These are phyloP conservation scores for Russula dissimulans DNA, from an alignment of 768 basidiomycete species.

Conservation along the genomic window DNA sequence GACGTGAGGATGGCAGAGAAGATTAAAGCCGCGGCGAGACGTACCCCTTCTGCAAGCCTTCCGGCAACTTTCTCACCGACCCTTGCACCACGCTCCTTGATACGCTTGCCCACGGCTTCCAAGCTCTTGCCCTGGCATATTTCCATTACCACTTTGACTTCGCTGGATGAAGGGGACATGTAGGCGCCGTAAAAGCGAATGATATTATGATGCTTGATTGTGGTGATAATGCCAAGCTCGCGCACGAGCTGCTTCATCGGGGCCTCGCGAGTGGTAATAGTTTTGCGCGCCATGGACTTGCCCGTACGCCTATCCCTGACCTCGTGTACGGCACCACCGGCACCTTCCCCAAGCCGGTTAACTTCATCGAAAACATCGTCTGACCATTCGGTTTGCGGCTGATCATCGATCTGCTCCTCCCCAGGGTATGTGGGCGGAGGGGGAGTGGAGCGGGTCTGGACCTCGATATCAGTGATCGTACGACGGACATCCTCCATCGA, in stretches of 20 bases:
- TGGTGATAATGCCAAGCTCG: slow-evolving; percentile 84
- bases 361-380: slow-evolving; percentile 72
- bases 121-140: slow-evolving; percentile 80
- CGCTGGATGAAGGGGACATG: slow-evolving; percentile 76
- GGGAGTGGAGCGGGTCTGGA: slow-evolving; percentile 32
- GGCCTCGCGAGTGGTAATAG: slow-evolving; percentile 83
- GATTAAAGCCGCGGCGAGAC: slow-evolving; percentile 21
- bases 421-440: slow-evolving; percentile 23
- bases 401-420: slow-evolving; percentile 29
- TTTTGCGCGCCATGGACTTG: slow-evolving; percentile 86
- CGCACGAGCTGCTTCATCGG: slow-evolving; percentile 88
- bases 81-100: slow-evolving; percentile 66
- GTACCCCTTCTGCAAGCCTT: slow-evolving; percentile 85
- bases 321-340: slow-evolving; percentile 93
- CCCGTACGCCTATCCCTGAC: slow-evolving; percentile 77
- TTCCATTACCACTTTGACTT: slow-evolving; percentile 96
- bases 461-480: slow-evolving; percentile 21
- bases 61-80: slow-evolving; percentile 87
- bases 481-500: slow-evolving; percentile 22
- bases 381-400: slow-evolving; percentile 38
- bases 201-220: slow-evolving; percentile 79
- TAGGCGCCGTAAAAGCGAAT: slow-evolving; percentile 89
- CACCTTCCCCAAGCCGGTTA: slow-evolving; percentile 81
- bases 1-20: slow-evolving; percentile 8
- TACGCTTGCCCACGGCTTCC: slow-evolving; percentile 79